Evolutionary conservation across 768 basidiomycete genomes (phyloP), one percentile per base, ranked within the genome.

Genomic region (Podaxis carcinomalis): DNA sequence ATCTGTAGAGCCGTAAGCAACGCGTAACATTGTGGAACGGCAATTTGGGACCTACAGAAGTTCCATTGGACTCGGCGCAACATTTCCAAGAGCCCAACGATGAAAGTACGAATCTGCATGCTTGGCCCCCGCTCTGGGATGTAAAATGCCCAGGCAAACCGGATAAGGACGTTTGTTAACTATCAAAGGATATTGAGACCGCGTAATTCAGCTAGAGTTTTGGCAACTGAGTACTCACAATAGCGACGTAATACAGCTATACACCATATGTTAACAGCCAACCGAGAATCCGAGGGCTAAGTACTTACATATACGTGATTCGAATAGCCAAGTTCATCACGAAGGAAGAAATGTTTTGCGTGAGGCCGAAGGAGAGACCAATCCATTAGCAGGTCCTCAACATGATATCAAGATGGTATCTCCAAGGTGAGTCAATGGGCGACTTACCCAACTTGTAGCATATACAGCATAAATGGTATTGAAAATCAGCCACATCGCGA

Each of bases 11-110:
- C 2, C 21, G 35, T 51, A 36, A 47, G 14, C 39, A 47, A 9
- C 13, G 40, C 14, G 21, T n/a, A 46, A 21, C 2, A 42, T 21
- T 13, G 49, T 37, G 16, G 53, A 21, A 56, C 32, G 32, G 27
- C n/a, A 6, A 44, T 16, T 32, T n/a, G 36, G 66, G 36, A 73
- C 90, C 67, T 62, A 93, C 92, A 89, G 68, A 95, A 90, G 72
- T 96, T 97, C 96, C 96, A 98, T 65, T 89, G 89, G 73, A 85
- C 85, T 56, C 96, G 80, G 46, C 96, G 76, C 5, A 92, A 66
- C 70, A 93, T 83, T 68, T 98, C 96, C 42, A 92, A 66, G 53
- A 88, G 64, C 1, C 80, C 93, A 11, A 75, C 81, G 49, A 92
- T 78, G 74, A 92, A 94, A 0, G 84, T 75, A 25, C 88, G 82